These are phyloP conservation scores for Jimgerdemannia flammicorona DNA, from an alignment of 192 early-diverging fungal genomes.

Conservation along the genomic window DNA sequence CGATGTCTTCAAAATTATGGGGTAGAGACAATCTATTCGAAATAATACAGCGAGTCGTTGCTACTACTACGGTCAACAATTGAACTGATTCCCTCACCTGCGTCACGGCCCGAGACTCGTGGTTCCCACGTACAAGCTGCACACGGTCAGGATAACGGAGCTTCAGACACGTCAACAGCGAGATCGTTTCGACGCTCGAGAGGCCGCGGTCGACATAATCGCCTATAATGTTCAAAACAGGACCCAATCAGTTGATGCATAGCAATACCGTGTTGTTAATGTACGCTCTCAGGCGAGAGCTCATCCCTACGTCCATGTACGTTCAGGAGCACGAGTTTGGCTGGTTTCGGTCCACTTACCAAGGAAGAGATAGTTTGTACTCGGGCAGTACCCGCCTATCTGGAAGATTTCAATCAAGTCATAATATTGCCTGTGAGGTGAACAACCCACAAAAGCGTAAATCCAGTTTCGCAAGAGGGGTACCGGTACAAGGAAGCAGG, in stretches of 20 bases:
- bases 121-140: slow-evolving; percentile 89
- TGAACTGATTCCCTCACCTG: slow-evolving; percentile 45
- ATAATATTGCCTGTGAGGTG: slow-evolving; percentile 67
- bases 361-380: slow-evolving; percentile 85
- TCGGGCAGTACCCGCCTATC: slow-evolving; percentile 76
- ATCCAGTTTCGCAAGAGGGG: too few relatives aligned
- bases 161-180: slow-evolving; percentile 83
- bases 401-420: slow-evolving; percentile 85
- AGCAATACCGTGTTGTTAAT: too few relatives aligned
- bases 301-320: too few relatives aligned
- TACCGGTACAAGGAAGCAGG: too few relatives aligned
- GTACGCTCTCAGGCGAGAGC: too few relatives aligned
- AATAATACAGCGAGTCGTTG: neutral
- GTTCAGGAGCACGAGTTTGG: too few relatives aligned
- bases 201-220: slow-evolving; percentile 89
- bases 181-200: slow-evolving; percentile 89
- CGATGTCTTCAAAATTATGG: too few relatives aligned
- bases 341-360: slow-evolving; percentile 32
- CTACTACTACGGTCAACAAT: neutral
- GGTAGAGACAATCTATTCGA: too few relatives aligned
- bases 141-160: slow-evolving; percentile 87
- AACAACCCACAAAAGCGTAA: neutral
- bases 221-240: slow-evolving; percentile 34
- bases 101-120: slow-evolving; percentile 91
- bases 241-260: neutral